Conservation (phyloP, 1,284 basidiomycete species). For the Microbotryum lychnidis-dioicae region DNA sequence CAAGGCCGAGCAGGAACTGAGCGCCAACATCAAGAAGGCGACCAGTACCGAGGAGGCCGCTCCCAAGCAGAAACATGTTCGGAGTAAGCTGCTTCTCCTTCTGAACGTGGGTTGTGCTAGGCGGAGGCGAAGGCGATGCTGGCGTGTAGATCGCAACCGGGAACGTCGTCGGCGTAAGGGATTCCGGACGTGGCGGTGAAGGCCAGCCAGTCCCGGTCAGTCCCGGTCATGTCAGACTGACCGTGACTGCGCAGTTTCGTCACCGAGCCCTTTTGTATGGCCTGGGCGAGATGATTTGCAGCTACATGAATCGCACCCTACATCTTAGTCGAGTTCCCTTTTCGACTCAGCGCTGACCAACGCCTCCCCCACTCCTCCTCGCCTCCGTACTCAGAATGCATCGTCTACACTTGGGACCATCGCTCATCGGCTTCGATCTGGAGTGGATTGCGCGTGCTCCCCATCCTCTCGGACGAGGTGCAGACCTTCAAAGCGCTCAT, state of each 20-base stretch:
- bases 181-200: not conserved
- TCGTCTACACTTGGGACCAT: slow-evolving; percentile 97
- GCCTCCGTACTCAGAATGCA: slow-evolving; percentile 60
- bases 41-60: slow-evolving; percentile 85
- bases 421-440: slow-evolving; percentile 94
- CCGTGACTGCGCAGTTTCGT: too few species aligned
- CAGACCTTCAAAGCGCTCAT: slow-evolving; percentile 96
- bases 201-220: not conserved
- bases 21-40: slow-evolving; percentile 91
- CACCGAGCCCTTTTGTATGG: too few species aligned
- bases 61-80: slow-evolving; percentile 93
- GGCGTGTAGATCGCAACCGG: too few species aligned
- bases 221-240: not conserved
- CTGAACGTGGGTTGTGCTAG: too few species aligned
- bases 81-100: slow-evolving; percentile 57
- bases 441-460: slow-evolving; percentile 88
- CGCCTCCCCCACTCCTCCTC: slow-evolving; percentile 2
- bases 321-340: too few species aligned
- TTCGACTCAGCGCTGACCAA: not conserved
- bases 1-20: slow-evolving; percentile 84
- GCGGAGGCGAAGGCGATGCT: too few species aligned
- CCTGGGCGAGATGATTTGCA: too few species aligned
- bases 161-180: not conserved
- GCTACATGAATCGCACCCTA: too few species aligned
- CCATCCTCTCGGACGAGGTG: slow-evolving; percentile 86